Evolutionary conservation across 2,329 filamentous ascomycete genomes (phyloP).

Genomic region (Pyrenophora teres): DNA sequence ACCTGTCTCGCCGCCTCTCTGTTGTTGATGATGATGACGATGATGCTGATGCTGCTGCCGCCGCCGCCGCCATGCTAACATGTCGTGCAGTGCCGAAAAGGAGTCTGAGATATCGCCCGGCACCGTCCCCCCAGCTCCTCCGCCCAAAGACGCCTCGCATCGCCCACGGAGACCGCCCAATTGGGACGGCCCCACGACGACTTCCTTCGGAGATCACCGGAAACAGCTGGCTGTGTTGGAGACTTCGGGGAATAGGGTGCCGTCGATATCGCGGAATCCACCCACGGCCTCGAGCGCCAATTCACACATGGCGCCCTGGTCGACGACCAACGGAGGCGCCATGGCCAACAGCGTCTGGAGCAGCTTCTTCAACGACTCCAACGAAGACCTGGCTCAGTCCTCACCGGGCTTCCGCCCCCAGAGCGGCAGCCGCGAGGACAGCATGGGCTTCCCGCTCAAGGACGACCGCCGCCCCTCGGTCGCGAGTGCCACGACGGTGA

Average conservation of each 20-base stretch:
- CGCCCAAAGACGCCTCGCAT: conserved; percentile 43
- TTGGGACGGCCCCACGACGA: conserved; percentile 60
- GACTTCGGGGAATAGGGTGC: conserved; percentile 61
- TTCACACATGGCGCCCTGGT: conserved; percentile 59
- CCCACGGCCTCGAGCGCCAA: conserved; percentile 60
- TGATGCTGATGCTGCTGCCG: conserved; percentile 13
- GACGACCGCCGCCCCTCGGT: conserved; percentile 85
- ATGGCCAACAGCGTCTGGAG: conserved; percentile 53
- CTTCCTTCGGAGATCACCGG: conserved; percentile 71
- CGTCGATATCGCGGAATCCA: conserved; percentile 62
- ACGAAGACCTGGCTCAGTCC: conserved; percentile 70
- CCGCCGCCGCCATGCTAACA: conserved; percentile 30
- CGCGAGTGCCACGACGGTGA: conserved; percentile 83
- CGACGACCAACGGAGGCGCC: conserved; percentile 47
- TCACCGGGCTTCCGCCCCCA: conserved; percentile 71
- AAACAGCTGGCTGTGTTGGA: conserved; percentile 73
- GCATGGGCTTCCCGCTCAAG: conserved; percentile 50
- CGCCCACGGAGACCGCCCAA: conserved; percentile 50
- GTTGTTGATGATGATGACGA: conserved; percentile 21
- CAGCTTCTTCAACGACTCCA: conserved; percentile 77
- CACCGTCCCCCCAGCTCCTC: conserved; percentile 44
- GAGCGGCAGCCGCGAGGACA: conserved; percentile 56
- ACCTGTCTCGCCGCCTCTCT: conserved; percentile 32
- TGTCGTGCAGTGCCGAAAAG: conserved; percentile 47
- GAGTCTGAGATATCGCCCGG: conserved; percentile 52